Base-by-base conservation (phyloP, 768 basidiomycete genomes). In the Boletus huronensis region DNA sequence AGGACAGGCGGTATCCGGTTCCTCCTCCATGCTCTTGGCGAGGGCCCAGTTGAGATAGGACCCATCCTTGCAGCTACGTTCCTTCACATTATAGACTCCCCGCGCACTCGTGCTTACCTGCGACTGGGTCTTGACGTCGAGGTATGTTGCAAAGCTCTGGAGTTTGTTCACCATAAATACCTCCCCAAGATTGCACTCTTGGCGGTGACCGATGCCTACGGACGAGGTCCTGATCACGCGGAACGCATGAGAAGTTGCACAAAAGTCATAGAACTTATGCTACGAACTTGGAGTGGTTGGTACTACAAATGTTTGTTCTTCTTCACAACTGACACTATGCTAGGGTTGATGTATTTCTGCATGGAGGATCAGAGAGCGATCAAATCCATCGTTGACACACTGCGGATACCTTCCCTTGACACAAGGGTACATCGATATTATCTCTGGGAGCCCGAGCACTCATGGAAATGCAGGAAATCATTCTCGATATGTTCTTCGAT, bases 401-500 rank as follows among this genome's bases (percentile, higher is more conserved):
- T 99, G 42, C 83, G 85, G 58, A 90, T 97, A 72, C 94, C 96
- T 1, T 92, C 90, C 3, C 77, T 92, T 26, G 87, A 92, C 44
- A 87, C 90, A 45, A 78, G 94, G 67, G 95, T 94, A 67, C 58
- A 19, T 55, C 3, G 5, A 25, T 40, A 34, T 36, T 42, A 26
- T 49, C 44, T 28, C n/a, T 19, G 10, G 39, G 17, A 42, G 19
- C 28, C 34, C 8, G 23, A 49, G 16, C 39, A 39, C 59, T 70
- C 39, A 70, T 23, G 16, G n/a, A 45, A 21, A 42, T 65, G 17
- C 62, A 97, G 95, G 96, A 98, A 75, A 83, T 93, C 29, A 78
- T 98, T 34, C 75, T 98, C 49, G 93, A 98, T 61, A 88, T 97
- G 82, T 89, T 98, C 63, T 98, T 98, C 63, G 90, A 92, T 57